Base-by-base conservation (phyloP, 1,284 basidiomycete genomes). In the Clitocybe nebularis region DNA sequence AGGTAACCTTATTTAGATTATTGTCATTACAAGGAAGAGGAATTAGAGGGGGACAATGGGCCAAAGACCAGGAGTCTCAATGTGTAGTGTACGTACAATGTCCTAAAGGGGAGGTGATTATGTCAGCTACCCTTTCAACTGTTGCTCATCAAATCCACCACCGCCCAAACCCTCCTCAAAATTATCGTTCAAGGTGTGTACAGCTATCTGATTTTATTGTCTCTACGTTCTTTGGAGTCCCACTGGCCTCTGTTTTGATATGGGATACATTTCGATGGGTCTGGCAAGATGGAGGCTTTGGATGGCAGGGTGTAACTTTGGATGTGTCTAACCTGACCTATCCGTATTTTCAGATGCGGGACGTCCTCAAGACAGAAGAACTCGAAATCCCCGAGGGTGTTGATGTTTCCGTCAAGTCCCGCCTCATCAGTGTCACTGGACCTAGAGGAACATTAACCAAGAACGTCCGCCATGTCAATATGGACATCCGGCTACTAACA, bases 331-430 rank as follows among this genome's bases (percentile, higher is more conserved):
- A 28, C 23, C 26, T 11, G 41, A 24, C 45, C 33, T 36, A 20
- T n/a, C 21, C 34, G 33, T 50, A 48, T 34, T 43, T 30, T 28
- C 58, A 89, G 82, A 93, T 93, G 90, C 85, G 81, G 69, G 88
- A 92, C 79, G 78, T 93, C 64, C 81, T 90, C 74, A 81, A 90
- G 74, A 92, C 87, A 55, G 94, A 98, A 87, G 89, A 92, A 69
- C 84, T 97, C 71, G 76, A 79, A 51, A 82, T 97, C 60, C 94
- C 94, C 47, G 82, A 86, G 63, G 83, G 79, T 56, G 86, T 98
- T 59, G 82, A 84, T 45, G 81, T 96, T 54, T 65, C 71, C 60
- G 78, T 96, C 71, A 94, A 94, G 75, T 81, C 93, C 56, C 84
- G 94, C 51, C 70, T 90, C 58, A 86, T 98, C 66, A 86, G 79